A percentile compares a stretch with the other conserved stretches of the same genome.
Evolutionary conservation across 768 basidiomycete species (phyloP).

Genomic region (Dentipellis sp.): DNA sequence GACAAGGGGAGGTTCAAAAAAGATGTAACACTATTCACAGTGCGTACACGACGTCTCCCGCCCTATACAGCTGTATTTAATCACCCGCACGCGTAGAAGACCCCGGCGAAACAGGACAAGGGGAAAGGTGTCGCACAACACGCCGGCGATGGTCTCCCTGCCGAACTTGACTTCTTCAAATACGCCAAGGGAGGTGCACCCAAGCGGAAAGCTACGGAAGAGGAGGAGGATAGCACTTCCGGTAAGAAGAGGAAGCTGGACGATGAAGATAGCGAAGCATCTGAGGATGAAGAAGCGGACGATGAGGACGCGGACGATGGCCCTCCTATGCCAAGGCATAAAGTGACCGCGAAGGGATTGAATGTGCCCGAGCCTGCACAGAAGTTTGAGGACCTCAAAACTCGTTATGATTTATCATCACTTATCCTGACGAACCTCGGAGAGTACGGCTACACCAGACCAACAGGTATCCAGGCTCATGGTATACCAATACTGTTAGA

Average conservation of each 20-base stretch:
- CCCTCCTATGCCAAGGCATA: constrained; percentile 36
- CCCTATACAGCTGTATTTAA: neutral
- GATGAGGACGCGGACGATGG: constrained; percentile 14
- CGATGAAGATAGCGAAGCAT: constrained; percentile 21
- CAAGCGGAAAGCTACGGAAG: constrained; percentile 39
- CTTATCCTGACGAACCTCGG: constrained; percentile 58
- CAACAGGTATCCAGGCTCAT: constrained; percentile 77
- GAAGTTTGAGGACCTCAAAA: constrained; percentile 49
- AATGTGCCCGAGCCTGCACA: constrained; percentile 53
- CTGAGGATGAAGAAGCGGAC: constrained; percentile 17
- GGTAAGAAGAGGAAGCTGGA: constrained; percentile 7
- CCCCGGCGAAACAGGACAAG: constrained; percentile 16
- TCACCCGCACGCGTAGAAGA: constrained; percentile 16
- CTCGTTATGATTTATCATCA: constrained; percentile 48
- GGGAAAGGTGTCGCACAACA: constrained; percentile 15
- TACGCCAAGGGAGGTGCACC: constrained; percentile 50
- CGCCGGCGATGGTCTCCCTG: constrained; percentile 48
- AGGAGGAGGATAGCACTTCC: constrained; percentile 1
- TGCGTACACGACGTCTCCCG: constrained; percentile 19
- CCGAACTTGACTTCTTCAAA: constrained; percentile 88
- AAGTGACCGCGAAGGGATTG: constrained; percentile 67
- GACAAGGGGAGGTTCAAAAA: constrained; percentile 65
- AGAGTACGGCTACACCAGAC: constrained; percentile 49
- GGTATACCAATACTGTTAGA: constrained; percentile 75
- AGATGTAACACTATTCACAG: constrained; percentile 67